Evolutionary conservation across 2,329 filamentous ascomycete genomes (phyloP).

Genomic region (Colletotrichum sp.): DNA sequence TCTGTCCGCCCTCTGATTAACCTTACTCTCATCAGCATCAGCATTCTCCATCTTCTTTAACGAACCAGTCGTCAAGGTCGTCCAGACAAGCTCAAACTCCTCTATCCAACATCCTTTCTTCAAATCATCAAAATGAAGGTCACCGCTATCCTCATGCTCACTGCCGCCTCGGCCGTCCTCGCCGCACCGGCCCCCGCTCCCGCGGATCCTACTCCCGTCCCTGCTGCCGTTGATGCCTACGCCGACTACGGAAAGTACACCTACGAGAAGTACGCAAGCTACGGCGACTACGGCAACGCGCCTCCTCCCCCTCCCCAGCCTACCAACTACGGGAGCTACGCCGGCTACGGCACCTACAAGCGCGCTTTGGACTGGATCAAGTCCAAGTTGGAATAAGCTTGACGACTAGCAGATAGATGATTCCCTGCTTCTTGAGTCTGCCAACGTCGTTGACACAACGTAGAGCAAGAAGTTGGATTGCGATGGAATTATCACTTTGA

Average conservation of each 20-base stretch:
- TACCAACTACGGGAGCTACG: slow-evolving; percentile 8
- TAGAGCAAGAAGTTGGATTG: background rate
- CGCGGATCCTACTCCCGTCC: background rate
- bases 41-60: background rate
- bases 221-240: background rate
- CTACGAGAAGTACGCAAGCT: slow-evolving; percentile 5
- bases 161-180: slow-evolving; percentile 27
- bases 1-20: background rate
- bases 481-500: background rate
- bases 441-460: background rate
- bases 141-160: slow-evolving; percentile 28
- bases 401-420: background rate
- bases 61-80: background rate
- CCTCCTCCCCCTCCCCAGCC: background rate
- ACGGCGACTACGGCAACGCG: background rate
- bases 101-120: background rate
- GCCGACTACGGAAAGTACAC: slow-evolving; percentile 15
- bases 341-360: slow-evolving; percentile 14
- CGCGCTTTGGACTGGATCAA: slow-evolving; percentile 2
- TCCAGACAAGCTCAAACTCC: background rate
- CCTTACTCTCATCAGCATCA: background rate
- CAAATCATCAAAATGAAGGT: slow-evolving; percentile 32
- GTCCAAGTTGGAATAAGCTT: background rate
- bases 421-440: background rate
- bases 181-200: slow-evolving; percentile 23